These are phyloP conservation scores for Colletotrichum euphorbiae DNA, from an alignment of 2,329 filamentous ascomycete genomes.

Conservation along the genomic window DNA sequence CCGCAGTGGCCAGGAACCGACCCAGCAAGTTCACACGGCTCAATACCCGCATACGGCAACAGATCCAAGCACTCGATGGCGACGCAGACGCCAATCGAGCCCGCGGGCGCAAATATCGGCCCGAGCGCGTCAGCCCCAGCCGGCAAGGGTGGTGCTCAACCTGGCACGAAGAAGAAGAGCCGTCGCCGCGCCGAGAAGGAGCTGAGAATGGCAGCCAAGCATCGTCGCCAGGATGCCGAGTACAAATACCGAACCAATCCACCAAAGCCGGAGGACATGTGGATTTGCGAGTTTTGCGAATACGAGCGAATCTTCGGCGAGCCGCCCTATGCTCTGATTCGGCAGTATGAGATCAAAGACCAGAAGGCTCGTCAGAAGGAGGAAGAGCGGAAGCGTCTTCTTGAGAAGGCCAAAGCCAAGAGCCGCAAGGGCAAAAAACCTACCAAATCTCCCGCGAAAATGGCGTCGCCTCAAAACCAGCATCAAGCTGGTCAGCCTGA, in stretches of 20 bases:
- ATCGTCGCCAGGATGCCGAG: constrained; percentile 81
- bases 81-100: constrained; percentile 34
- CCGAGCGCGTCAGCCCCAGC: constrained; percentile 41
- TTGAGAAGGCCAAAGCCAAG: constrained; percentile 96
- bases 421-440: constrained; percentile 89
- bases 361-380: constrained; percentile 84
- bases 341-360: constrained; percentile 95
- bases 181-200: constrained; percentile 76
- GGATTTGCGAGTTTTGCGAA: constrained; percentile 98
- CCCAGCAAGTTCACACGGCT: constrained; percentile 39
- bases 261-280: constrained; percentile 77
- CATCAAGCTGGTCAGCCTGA: constrained; percentile 43
- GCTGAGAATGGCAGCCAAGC: constrained; percentile 78
- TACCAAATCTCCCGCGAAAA: constrained; percentile 72
- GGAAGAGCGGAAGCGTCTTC: constrained; percentile 83
- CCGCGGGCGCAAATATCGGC: constrained; percentile 8
- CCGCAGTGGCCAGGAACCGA: constrained; percentile 77
- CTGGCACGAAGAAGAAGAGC: constrained; percentile 68
- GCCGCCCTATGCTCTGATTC: constrained; percentile 85
- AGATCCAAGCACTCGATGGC: constrained; percentile 43
- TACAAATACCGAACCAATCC: constrained; percentile 82
- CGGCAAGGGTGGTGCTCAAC: constrained; percentile 52
- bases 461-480: constrained; percentile 39
- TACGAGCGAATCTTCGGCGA: constrained; percentile 96
- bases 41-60: constrained; percentile 46